Evolutionary conservation across 352 stramenopile genomes (phyloP).

Genomic region (Phytopythium cucurbitacearum): DNA sequence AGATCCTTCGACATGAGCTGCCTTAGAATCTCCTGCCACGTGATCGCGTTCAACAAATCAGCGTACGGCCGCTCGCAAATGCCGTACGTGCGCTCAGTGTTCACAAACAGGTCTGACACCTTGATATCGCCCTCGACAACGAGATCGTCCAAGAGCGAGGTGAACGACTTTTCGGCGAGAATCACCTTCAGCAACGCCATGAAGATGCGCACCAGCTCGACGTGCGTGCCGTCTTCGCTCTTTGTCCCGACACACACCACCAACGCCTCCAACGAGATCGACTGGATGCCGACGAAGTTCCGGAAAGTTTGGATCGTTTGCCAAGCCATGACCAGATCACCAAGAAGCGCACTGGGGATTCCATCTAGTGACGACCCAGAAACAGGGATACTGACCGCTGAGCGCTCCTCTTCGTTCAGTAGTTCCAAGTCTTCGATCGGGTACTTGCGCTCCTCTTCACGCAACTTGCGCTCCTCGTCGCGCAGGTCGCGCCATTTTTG

Average conservation of each 20-base stretch:
- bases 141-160: conserved; percentile 67
- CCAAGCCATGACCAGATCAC: conserved; percentile 76
- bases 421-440: conserved; percentile 71
- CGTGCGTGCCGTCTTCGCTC: conserved; percentile 35
- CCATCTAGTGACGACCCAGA: conserved; percentile 33
- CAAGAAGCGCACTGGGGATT: conserved; percentile 51
- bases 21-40: conserved; percentile 81
- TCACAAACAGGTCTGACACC: conserved; percentile 73
- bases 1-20: conserved; percentile 82
- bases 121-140: conserved; percentile 80
- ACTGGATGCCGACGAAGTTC: conserved; percentile 55
- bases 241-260: conserved; percentile 42
- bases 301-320: conserved; percentile 77
- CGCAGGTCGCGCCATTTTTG: conserved; percentile 45
- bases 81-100: conserved; percentile 66
- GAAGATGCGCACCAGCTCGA: conserved; percentile 63
- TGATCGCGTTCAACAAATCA: conserved; percentile 77
- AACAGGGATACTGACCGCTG: conserved; percentile 30
- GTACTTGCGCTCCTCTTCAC: conserved; percentile 61
- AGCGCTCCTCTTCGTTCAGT: conserved; percentile 26
- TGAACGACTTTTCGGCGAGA: conserved; percentile 75
- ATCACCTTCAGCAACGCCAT: conserved; percentile 69
- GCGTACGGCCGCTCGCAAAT: conserved; percentile 62
- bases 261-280: conserved; percentile 59
- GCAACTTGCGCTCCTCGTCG: conserved; percentile 56